These are phyloP conservation scores for Salisapilia sapeloensis DNA, from an alignment of 352 stramenopile genomes.

Conservation along the genomic window DNA sequence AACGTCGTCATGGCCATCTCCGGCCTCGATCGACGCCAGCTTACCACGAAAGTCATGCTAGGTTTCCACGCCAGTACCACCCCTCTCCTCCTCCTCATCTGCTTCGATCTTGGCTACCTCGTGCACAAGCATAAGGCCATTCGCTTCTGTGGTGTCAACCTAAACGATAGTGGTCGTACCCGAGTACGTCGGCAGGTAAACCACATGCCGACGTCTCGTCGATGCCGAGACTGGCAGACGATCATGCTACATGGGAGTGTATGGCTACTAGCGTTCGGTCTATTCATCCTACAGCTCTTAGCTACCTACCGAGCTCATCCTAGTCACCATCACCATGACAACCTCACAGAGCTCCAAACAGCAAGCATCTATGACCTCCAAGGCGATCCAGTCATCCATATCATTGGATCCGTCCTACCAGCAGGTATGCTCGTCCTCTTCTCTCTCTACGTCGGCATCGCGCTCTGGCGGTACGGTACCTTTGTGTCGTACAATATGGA, in stretches of 20 bases:
- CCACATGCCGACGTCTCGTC: conserved; percentile 2
- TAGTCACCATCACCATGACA: too few species aligned
- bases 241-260: conserved; percentile 46
- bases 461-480: conserved; percentile 74
- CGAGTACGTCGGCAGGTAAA: too few species aligned
- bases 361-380: conserved; percentile 68
- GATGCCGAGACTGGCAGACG: conserved; percentile 19
- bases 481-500: conserved; percentile 78
- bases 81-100: conserved; percentile 71
- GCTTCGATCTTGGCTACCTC: conserved; percentile 81
- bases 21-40: conserved; percentile 33
- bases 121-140: conserved; percentile 84
- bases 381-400: conserved; percentile 32
- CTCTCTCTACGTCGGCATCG: conserved; percentile 52
- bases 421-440: conserved; percentile 48
- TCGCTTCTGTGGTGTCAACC: conserved; percentile 83
- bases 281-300: conserved; percentile 56
- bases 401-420: conserved; percentile 39
- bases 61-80: conserved; percentile 71
- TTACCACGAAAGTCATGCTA: conserved; percentile 49
- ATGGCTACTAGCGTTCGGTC: conserved; percentile 34
- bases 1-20: conserved; percentile 69
- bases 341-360: conserved; percentile 18
- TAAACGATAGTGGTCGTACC: too few species aligned
- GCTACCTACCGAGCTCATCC: conserved; percentile 34